phyloP scores from a whole-genome alignment of 139 green algal genomes.

The Coccomyxa sp. region DNA sequence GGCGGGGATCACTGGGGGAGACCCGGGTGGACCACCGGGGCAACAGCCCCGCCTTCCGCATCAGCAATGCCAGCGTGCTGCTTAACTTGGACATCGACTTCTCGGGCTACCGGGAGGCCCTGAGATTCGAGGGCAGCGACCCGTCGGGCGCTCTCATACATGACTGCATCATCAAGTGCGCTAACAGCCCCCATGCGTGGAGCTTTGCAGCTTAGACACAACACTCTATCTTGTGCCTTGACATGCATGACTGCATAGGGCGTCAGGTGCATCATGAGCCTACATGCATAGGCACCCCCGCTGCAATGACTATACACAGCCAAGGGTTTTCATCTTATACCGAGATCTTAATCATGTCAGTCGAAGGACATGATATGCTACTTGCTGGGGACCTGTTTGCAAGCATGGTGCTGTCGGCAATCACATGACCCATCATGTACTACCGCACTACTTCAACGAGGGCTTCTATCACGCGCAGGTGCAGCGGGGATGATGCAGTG shows the following conservation, averaged over 20 bases:
- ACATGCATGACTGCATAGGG: neutral
- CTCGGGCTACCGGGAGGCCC: slow-evolving; percentile 53
- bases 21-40: slow-evolving; percentile 48
- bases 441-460: neutral
- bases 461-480: slow-evolving; percentile 4
- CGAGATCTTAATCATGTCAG: neutral
- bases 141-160: slow-evolving; percentile 45
- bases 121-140: slow-evolving; percentile 39
- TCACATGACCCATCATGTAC: no score
- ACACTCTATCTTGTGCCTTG: neutral
- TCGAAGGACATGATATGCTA: neutral
- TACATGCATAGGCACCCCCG: neutral
- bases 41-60: slow-evolving; percentile 56
- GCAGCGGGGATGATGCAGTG: slow-evolving; percentile 49
- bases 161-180: slow-evolving; percentile 40
- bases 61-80: slow-evolving; percentile 38
- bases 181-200: no score
- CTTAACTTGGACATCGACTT: slow-evolving; percentile 57
- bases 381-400: neutral
- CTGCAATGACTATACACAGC: neutral
- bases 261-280: neutral
- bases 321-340: neutral
- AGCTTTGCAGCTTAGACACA: neutral
- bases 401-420: neutral
- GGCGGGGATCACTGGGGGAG: slow-evolving; percentile 50